Evolutionary conservation across 257 asterid genomes (phyloP).

Genomic region (Paraleonurus japonicus): DNA sequence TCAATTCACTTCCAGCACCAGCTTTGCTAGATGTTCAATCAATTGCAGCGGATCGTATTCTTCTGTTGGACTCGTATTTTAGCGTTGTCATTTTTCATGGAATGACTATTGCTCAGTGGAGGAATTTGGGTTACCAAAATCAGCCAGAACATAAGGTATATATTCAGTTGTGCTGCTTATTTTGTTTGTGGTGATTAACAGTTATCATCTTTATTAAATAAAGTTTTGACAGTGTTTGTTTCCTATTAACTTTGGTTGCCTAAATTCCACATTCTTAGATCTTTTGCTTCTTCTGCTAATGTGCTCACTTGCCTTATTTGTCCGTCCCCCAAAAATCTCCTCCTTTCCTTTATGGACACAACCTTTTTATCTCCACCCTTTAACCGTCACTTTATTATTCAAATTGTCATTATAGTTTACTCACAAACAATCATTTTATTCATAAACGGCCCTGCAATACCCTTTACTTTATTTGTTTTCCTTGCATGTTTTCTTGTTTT

Average conservation of each 20-base stretch:
- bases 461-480: no score
- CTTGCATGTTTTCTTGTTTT: not conserved
- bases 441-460: no score
- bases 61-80: constrained; percentile 87
- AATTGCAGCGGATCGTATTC: constrained; percentile 88
- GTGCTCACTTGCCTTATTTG: no score
- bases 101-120: constrained; percentile 97
- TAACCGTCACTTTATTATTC: no score
- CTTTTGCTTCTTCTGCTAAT: no score
- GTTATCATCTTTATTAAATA: not conserved
- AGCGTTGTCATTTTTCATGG: constrained; percentile 97
- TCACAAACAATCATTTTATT: no score
- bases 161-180: constrained; percentile 18
- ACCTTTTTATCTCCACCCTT: no score
- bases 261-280: not conserved
- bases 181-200: not conserved
- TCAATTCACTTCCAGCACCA: constrained; percentile 83
- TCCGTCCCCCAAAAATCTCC: no score
- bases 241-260: not conserved
- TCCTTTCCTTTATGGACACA: no score
- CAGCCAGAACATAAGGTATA: constrained; percentile 85
- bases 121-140: constrained; percentile 93
- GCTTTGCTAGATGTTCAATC: constrained; percentile 92
- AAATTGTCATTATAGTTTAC: no score
- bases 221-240: not conserved